Conservation (phyloP, 2,329 filamentous ascomycete species). For the Venturia nashicola region DNA sequence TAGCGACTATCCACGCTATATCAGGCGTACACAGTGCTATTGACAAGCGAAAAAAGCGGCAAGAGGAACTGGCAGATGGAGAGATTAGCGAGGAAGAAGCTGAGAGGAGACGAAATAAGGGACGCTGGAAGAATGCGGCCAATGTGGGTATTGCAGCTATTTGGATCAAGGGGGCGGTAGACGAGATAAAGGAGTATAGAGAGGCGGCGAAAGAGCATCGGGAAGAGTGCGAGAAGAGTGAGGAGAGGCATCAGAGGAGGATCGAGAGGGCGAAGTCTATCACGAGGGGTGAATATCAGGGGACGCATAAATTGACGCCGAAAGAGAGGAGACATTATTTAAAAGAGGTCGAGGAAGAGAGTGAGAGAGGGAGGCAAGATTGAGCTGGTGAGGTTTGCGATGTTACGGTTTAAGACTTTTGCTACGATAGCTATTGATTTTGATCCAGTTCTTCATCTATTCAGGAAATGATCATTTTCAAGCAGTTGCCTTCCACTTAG, state of each 20-base stretch:
- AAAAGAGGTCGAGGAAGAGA: background rate
- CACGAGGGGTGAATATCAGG: background rate
- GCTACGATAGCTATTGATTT: background rate
- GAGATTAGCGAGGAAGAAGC: conserved; percentile 7
- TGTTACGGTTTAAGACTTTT: background rate
- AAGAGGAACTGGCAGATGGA: background rate
- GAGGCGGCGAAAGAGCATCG: background rate
- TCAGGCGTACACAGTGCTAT: background rate
- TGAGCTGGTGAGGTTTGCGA: background rate
- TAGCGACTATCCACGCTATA: conserved; percentile 2
- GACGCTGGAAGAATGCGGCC: background rate
- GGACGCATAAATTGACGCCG: background rate
- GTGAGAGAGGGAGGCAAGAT: background rate
- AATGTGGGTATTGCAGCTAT: conserved; percentile 1
- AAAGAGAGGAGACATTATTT: background rate
- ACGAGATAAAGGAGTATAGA: conserved; percentile 5
- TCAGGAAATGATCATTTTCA: background rate
- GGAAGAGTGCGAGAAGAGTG: background rate
- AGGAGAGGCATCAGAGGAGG: background rate
- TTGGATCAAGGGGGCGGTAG: conserved; percentile 1
- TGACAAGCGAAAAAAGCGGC: background rate
- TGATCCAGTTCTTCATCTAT: background rate
- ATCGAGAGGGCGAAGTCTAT: background rate
- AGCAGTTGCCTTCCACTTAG: too few relatives aligned
- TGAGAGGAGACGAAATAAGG: background rate